Conservation (phyloP, 2,329 filamentous ascomycete genomes). For the Zalaria obscura region DNA sequence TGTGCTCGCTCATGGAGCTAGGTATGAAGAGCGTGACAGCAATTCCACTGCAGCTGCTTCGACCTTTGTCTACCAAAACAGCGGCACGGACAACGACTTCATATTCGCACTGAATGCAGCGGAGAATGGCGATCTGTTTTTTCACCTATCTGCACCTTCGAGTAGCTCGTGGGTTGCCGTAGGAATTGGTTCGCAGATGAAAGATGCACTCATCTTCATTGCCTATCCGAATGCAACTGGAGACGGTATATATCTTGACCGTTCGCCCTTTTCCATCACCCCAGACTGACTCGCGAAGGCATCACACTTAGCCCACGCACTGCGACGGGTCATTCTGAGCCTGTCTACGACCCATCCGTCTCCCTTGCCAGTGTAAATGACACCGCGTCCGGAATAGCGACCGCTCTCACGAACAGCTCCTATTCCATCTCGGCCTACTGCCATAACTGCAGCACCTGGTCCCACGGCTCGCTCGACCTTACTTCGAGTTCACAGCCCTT, state of each 20-base stretch:
- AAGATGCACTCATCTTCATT: constrained; percentile 28
- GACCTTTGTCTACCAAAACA: not conserved
- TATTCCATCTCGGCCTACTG: constrained; percentile 22
- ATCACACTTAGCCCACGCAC: constrained; percentile 24
- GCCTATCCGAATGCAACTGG: constrained; percentile 22
- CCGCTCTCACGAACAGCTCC: constrained; percentile 14
- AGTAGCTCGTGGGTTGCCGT: constrained; percentile 29
- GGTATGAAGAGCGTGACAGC: too few relatives aligned
- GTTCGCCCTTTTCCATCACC: constrained; percentile 6
- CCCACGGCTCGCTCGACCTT: constrained; percentile 19
- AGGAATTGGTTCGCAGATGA: constrained; percentile 29
- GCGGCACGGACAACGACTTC: not conserved
- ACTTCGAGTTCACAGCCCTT: constrained; percentile 20
- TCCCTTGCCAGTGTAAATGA: constrained; percentile 18
- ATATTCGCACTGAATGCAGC: not conserved
- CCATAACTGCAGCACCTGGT: constrained; percentile 24
- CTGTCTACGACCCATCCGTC: constrained; percentile 15
- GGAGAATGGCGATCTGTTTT: not conserved
- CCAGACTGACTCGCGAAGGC: constrained; percentile 11
- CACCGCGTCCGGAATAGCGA: constrained; percentile 13
- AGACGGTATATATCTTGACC: constrained; percentile 9
- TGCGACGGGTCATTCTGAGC: constrained; percentile 20
- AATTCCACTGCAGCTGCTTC: not conserved
- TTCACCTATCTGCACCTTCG: not conserved
- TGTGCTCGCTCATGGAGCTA: too few relatives aligned